phyloP scores from a whole-genome alignment of 352 stramenopile genomes.

The Phytophthora chlamydospora region DNA sequence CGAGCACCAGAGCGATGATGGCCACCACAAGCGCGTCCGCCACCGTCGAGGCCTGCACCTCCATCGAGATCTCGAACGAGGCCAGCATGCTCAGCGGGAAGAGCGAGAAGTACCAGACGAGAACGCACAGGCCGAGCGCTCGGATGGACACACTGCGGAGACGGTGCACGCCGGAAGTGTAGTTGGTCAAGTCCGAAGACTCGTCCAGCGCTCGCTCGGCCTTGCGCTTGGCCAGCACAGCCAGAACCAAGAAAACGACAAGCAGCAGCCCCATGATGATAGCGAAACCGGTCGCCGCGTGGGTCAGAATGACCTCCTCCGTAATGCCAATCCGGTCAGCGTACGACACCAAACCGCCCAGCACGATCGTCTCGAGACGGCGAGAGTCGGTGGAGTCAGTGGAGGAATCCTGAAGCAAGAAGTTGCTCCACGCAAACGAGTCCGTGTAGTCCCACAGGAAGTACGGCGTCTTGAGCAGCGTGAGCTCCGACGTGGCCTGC shows the following conservation, averaged over 20 bases:
- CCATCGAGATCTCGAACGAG: constrained; percentile 77
- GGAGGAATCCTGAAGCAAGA: constrained; percentile 42
- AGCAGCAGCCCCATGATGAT: constrained; percentile 55
- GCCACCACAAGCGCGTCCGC: constrained; percentile 43
- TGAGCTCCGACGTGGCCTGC: constrained; percentile 61
- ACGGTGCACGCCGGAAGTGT: constrained; percentile 49
- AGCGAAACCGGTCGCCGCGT: constrained; percentile 47
- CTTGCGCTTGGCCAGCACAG: constrained; percentile 57
- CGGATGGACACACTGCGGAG: constrained; percentile 68
- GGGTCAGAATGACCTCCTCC: constrained; percentile 50
- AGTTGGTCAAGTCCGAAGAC: constrained; percentile 38
- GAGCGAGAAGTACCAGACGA: constrained; percentile 69
- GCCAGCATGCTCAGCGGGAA: constrained; percentile 69
- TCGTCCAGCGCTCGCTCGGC: constrained; percentile 54
- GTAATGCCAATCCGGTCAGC: constrained; percentile 57
- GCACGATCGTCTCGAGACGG: constrained; percentile 62
- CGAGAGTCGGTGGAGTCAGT: constrained; percentile 28
- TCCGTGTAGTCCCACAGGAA: constrained; percentile 76
- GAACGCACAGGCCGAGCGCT: constrained; percentile 59
- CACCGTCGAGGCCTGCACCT: constrained; percentile 42
- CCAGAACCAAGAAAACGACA: constrained; percentile 53
- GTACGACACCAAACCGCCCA: constrained; percentile 64
- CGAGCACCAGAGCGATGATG: constrained; percentile 48
- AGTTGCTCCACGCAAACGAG: constrained; percentile 75
- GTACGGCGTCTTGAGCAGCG: constrained; percentile 66